A percentile compares a stretch with the other conserved stretches of the same genome.
These are phyloP conservation scores for Plasmodium billcollinsi DNA, from an alignment of 169 alveolate species.

Conservation along the genomic window DNA sequence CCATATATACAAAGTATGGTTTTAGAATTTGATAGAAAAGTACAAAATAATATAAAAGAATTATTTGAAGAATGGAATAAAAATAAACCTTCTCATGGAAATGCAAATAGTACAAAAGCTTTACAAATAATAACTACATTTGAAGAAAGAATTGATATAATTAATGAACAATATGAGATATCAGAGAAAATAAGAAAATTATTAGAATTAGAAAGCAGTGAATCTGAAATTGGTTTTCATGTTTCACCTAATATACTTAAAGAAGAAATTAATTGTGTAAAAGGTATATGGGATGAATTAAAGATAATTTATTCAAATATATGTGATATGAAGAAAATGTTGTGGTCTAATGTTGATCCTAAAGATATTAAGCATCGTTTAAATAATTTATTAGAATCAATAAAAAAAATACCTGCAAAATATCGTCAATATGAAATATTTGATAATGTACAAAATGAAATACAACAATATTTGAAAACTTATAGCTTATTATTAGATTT, in stretches of 20 bases:
- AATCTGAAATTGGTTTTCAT: constrained; percentile 88
- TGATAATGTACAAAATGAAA: constrained; percentile 89
- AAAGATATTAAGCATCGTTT: constrained; percentile 90
- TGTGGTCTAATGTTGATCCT: constrained; percentile 89
- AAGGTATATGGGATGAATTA: constrained; percentile 93
- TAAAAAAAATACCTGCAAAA: constrained; percentile 90
- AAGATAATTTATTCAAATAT: constrained; percentile 87
- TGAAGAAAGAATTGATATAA: constrained; percentile 57
- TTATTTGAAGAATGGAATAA: constrained; percentile 76
- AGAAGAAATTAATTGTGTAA: constrained; percentile 90
- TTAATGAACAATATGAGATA: constrained; percentile 39
- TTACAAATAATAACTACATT: constrained; percentile 60
- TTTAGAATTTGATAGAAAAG: constrained; percentile 66
- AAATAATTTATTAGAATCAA: constrained; percentile 90
- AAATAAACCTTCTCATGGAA: constrained; percentile 73
- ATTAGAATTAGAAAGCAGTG: constrained; percentile 72
- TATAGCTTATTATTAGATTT: constrained; percentile 87
- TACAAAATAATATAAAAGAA: constrained; percentile 44
- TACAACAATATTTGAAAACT: constrained; percentile 74
- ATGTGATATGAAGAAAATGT: constrained; percentile 88
- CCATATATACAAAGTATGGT: constrained; percentile 73
- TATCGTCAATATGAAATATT: constrained; percentile 94
- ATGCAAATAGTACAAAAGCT: constrained; percentile 64
- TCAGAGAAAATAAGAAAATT: constrained; percentile 37
- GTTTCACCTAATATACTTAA: constrained; percentile 89